A percentile compares a stretch with the other conserved stretches of the same genome.
phyloP scores from a whole-genome alignment of 2,329 filamentous ascomycete genomes.

The Aspergillus fumigatiaffinis region DNA sequence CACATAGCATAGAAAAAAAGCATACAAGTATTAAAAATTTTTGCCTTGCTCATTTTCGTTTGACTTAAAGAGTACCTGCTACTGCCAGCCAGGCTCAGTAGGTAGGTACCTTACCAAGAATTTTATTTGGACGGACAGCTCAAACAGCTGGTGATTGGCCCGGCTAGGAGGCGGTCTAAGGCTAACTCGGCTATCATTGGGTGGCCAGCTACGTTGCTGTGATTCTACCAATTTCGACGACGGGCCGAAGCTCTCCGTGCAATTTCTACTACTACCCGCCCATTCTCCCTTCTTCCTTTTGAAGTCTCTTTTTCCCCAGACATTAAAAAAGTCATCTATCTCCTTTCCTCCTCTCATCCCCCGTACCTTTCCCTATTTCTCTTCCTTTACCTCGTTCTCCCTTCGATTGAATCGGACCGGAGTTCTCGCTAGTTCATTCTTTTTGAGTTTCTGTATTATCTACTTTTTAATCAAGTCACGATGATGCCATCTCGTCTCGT shows the following conservation, averaged over 20 bases:
- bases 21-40: not conserved
- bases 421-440: slow-evolving; percentile 23
- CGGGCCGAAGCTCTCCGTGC: slow-evolving; percentile 33
- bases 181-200: slow-evolving; percentile 16
- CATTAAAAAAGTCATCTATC: slow-evolving; percentile 18
- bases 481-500: slow-evolving; percentile 71
- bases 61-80: too few relatives aligned
- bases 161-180: slow-evolving; percentile 17
- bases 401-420: slow-evolving; percentile 34
- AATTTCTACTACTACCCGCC: slow-evolving; percentile 28
- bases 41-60: too few relatives aligned
- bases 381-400: slow-evolving; percentile 15
- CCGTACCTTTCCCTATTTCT: slow-evolving; percentile 16
- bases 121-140: not conserved
- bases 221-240: slow-evolving; percentile 37
- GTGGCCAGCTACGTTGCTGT: slow-evolving; percentile 11
- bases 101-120: not conserved
- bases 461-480: slow-evolving; percentile 40
- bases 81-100: too few relatives aligned
- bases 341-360: slow-evolving; percentile 19
- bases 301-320: slow-evolving; percentile 16
- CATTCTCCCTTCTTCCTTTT: slow-evolving; percentile 28
- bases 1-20: not conserved
- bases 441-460: slow-evolving; percentile 35
- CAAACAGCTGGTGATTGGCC: not conserved